Conservation (phyloP, 2,329 filamentous ascomycete genomes). For the Apiospora rasikravindrae region DNA sequence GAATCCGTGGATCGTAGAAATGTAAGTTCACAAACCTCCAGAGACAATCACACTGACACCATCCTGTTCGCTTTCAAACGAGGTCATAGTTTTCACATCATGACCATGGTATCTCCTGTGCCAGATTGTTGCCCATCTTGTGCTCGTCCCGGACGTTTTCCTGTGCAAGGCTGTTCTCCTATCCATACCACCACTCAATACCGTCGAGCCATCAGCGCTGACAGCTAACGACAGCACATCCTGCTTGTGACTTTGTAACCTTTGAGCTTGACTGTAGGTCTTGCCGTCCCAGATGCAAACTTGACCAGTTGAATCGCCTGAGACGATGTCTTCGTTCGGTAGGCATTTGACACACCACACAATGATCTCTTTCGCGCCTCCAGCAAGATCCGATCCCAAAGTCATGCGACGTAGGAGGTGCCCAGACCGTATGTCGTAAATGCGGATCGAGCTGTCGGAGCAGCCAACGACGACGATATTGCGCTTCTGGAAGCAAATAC, state of each 20-base stretch:
- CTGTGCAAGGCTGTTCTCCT: conserved; percentile 84
- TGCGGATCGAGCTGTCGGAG: conserved; percentile 90
- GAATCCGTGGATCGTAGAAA: neutral
- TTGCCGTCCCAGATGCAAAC: conserved; percentile 93
- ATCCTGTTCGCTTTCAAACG: conserved; percentile 73
- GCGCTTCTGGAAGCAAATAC: conserved; percentile 86
- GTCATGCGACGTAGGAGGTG: conserved; percentile 81
- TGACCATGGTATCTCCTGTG: conserved; percentile 88
- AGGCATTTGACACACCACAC: conserved; percentile 94
- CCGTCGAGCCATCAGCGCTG: conserved; percentile 56
- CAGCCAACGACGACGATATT: conserved; percentile 87
- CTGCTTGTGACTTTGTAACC: conserved; percentile 74
- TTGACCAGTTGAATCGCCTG: conserved; percentile 93
- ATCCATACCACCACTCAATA: conserved; percentile 93
- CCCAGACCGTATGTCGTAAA: conserved; percentile 84
- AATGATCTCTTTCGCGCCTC: conserved; percentile 82
- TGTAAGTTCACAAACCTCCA: conserved; percentile 67
- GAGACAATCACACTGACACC: conserved; percentile 87
- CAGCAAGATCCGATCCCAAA: conserved; percentile 76
- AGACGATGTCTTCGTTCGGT: conserved; percentile 87
- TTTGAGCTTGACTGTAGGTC: conserved; percentile 86
- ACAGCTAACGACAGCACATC: conserved; percentile 18
- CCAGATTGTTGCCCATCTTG: conserved; percentile 83
- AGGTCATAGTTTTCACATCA: conserved; percentile 93
- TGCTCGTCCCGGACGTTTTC: conserved; percentile 62